These are phyloP conservation scores for Trebouxia sp. DNA, from an alignment of 139 green algal species.

Conservation along the genomic window DNA sequence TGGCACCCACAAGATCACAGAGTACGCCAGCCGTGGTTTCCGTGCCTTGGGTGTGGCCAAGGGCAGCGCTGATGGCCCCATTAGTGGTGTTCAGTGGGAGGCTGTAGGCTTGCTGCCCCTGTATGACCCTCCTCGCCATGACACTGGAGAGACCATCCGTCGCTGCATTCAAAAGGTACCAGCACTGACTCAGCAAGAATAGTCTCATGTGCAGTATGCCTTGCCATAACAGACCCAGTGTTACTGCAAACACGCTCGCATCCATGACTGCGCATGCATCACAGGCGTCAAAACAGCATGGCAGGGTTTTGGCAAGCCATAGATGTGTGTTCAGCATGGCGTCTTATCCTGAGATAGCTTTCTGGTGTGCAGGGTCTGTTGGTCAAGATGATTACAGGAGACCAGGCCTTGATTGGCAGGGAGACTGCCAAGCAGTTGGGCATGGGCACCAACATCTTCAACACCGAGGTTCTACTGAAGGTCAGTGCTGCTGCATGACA, in stretches of 20 bases:
- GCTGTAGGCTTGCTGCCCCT: constrained; percentile 75
- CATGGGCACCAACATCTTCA: constrained; percentile 82
- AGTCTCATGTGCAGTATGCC: too few species aligned
- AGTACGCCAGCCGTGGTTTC: constrained; percentile 80
- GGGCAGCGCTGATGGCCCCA: constrained; percentile 44
- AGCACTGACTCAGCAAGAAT: too few species aligned
- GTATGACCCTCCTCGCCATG: constrained; percentile 83
- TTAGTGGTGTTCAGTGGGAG: constrained; percentile 51
- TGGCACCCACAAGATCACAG: constrained; percentile 73
- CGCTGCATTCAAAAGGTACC: constrained; percentile 56
- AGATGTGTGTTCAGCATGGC: too few species aligned
- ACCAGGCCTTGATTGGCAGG: constrained; percentile 85
- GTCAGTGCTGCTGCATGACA: constrained; percentile 12
- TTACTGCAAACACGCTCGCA: too few species aligned
- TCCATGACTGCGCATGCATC: too few species aligned
- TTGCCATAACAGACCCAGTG: too few species aligned
- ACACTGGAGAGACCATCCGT: constrained; percentile 84
- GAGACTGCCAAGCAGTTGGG: constrained; percentile 83
- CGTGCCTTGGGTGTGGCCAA: constrained; percentile 74
- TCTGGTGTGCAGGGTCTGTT: constrained; percentile 43
- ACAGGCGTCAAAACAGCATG: too few species aligned
- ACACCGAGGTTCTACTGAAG: constrained; percentile 60
- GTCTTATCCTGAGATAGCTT: too few species aligned
- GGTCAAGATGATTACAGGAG: constrained; percentile 92
- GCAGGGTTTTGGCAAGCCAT: too few species aligned